phyloP scores from a whole-genome alignment of 441 rosid genomes.

The Gossypium trilobum region DNA sequence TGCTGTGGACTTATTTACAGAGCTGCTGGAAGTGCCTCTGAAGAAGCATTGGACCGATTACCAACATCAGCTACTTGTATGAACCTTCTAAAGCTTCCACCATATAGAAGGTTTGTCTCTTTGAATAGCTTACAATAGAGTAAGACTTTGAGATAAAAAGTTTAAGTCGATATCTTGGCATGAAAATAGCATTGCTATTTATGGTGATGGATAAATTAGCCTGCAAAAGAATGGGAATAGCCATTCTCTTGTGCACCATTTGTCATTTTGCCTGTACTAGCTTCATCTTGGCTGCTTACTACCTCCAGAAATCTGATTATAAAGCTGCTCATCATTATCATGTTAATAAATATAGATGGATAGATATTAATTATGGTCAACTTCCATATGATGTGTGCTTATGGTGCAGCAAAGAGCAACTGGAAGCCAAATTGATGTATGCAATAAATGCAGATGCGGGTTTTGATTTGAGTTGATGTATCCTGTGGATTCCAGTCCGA shows the following conservation, averaged over 20 bases:
- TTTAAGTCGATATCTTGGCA: neutral
- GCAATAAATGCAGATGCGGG: constrained; percentile 96
- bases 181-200: neutral
- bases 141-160: neutral
- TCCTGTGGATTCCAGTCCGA: neutral
- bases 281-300: neutral
- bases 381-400: neutral
- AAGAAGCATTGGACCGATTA: constrained; percentile 76
- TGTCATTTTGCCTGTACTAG: neutral
- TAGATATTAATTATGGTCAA: neutral
- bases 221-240: neutral
- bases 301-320: neutral
- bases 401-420: constrained; percentile 77
- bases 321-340: neutral
- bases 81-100: constrained; percentile 98
- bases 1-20: constrained; percentile 24
- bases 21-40: constrained; percentile 69
- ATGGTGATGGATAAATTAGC: neutral
- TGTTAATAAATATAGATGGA: neutral
- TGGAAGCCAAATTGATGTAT: constrained; percentile 72
- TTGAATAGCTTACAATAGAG: neutral
- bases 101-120: constrained; percentile 73
- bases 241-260: neutral
- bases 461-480: constrained; percentile 79
- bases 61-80: constrained; percentile 96